Percentiles rank a stretch among this genome's conserved stretches.
These are phyloP conservation scores for Dinochytrium kinnereticum DNA, from an alignment of 371 early-diverging fungal genomes.

Conservation along the genomic window DNA sequence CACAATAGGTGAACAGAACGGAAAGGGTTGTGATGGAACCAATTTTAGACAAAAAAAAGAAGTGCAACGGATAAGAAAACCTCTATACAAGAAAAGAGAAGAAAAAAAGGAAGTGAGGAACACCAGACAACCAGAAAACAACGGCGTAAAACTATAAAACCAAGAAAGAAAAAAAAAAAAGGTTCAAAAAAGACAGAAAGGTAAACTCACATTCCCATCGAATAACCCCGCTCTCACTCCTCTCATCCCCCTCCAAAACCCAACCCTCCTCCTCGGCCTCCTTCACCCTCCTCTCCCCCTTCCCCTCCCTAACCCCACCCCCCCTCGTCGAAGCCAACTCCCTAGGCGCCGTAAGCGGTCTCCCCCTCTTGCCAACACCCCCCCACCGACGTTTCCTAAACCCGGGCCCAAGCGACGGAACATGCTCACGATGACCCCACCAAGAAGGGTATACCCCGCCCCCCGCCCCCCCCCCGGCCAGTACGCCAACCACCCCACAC, in stretches of 20 bases:
- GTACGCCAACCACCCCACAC: background rate
- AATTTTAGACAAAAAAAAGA: no score
- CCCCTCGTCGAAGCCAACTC: background rate
- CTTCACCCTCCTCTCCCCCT: background rate
- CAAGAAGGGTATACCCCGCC: constrained; percentile 20
- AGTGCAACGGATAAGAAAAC: no score
- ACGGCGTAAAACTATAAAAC: no score
- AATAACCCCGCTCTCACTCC: background rate
- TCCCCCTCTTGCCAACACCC: no score
- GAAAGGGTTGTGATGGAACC: no score
- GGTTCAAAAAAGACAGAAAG: background rate
- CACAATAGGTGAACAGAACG: no score
- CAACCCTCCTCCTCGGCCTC: background rate
- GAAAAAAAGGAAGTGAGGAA: no score
- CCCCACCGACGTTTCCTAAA: background rate
- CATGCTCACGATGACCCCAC: constrained; percentile 31
- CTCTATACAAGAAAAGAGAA: no score
- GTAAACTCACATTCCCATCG: background rate
- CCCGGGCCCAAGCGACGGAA: constrained; percentile 18
- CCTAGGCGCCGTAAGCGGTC: background rate
- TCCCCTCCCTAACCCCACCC: background rate
- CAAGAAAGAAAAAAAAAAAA: background rate
- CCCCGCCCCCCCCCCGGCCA: background rate
- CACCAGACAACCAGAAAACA: no score
- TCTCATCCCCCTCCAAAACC: background rate